Evolutionary conservation across 352 stramenopile species (phyloP), one percentile per base, ranked within the genome.

Genomic region (Hyaloperonospora arabidopsidis): DNA sequence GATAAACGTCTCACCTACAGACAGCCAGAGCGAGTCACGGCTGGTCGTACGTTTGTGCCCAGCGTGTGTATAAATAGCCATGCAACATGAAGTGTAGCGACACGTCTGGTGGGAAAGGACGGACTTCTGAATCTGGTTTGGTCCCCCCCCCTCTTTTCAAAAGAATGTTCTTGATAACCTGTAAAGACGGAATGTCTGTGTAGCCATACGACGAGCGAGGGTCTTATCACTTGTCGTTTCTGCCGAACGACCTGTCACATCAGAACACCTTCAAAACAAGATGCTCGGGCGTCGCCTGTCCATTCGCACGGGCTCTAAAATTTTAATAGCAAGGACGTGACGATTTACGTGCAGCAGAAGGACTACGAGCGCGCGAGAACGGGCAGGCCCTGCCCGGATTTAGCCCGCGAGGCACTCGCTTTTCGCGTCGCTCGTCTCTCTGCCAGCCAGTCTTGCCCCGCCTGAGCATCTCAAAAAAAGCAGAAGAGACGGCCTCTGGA

Each of bases 401-500:
- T 67, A 70, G 13, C 21, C 2, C 21, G 15, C 15, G 0, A 1
- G 1, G 28, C 34, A 47, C 61, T 69, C 57, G 18, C 23, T 69
- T 69, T 69, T 66, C 50, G 36, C 23, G 15, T 35, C 54, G 45
- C 54, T 54, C 28, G 50, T 21, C 46, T 68, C 62, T 60, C 62
- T 70, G 34, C 62, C 62, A 70, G 57, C 57, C 56, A 67, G 43
- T 32, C 51, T 63, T 55, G 45, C 35, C 43, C 52, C 39, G 39
- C 47, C 54, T 23, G 34, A 56, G 53, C 63, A 70, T 67, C 59
- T 72, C 59, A 51, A 49, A 69, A 73, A 69, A 67, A 60, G 61
- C 65, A 73, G 65, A 70, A 67, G 61, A 67, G 65, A 53, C 49
- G 51, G 55, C 59, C 54, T 59, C 60, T 63, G 61, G 64, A 65